phyloP scores from a whole-genome alignment of 352 stramenopile species.

The Globisporangium sylvaticum region DNA sequence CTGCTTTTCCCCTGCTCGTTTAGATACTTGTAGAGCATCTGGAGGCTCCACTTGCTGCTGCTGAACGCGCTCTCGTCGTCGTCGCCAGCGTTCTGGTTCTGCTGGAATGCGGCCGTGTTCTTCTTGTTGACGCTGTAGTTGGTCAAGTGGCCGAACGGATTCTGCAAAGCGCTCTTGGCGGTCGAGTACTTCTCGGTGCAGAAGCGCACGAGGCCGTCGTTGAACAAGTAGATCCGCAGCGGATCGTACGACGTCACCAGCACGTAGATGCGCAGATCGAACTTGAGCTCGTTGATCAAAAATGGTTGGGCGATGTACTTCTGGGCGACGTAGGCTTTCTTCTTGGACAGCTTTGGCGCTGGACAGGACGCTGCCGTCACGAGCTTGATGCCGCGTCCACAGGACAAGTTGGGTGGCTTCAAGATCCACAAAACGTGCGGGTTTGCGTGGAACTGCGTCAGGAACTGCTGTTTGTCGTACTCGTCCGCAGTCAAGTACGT shows the following conservation, averaged over 20 bases:
- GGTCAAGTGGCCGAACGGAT: slow-evolving; percentile 87
- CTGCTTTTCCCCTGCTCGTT: slow-evolving; percentile 30
- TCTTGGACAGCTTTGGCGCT: slow-evolving; percentile 55
- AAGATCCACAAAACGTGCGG: slow-evolving; percentile 68
- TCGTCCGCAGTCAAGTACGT: slow-evolving; percentile 70
- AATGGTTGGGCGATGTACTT: slow-evolving; percentile 77
- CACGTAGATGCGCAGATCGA: slow-evolving; percentile 90
- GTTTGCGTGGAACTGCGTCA: slow-evolving; percentile 38
- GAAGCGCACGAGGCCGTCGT: slow-evolving; percentile 87
- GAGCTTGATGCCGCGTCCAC: slow-evolving; percentile 74
- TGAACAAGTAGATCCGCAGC: slow-evolving; percentile 80
- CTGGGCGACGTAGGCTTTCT: slow-evolving; percentile 69
- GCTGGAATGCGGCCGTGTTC: slow-evolving; percentile 66
- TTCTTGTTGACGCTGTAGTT: slow-evolving; percentile 94
- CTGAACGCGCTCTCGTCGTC: slow-evolving; percentile 27
- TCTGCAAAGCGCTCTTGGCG: slow-evolving; percentile 58
- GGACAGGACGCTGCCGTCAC: slow-evolving; percentile 36
- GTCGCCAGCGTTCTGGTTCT: slow-evolving; percentile 56
- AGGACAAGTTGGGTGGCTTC: slow-evolving; percentile 77
- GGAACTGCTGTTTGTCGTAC: slow-evolving; percentile 65
- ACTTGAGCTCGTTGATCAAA: slow-evolving; percentile 89
- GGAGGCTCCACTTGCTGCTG: slow-evolving; percentile 85
- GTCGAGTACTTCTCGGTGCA: slow-evolving; percentile 81
- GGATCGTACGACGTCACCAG: slow-evolving; percentile 85
- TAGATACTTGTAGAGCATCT: slow-evolving; percentile 55